Base-by-base conservation (phyloP, 176 grass and related monocot genomes). In the Cenchrus purpureus region DNA sequence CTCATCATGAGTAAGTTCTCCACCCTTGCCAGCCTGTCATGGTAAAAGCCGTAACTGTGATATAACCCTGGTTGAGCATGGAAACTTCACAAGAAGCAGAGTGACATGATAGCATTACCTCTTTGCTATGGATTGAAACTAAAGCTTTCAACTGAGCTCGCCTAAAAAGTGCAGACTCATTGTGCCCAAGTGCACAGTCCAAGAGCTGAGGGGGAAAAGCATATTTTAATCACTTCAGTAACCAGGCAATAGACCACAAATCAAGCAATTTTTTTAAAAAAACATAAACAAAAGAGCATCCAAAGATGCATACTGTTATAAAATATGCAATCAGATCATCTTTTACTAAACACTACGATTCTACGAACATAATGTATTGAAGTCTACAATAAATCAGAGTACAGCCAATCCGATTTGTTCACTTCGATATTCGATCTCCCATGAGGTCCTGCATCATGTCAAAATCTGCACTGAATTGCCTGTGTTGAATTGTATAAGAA, bases 151-250 rank as follows among this genome's bases (percentile, higher is more conserved):
- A 70, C 83, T 99, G 97, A 77, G 97, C 97, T 65, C 97, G 94
- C 79, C 97, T 99, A 91, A 99, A 99, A 78, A 99, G 84, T 77
- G 97, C 97, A 83, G 97, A 99, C 82, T 97, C 97, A 85, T 97
- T 94, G 89, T 99, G 97, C 58, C 97, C 97, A 91, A 99, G 97
- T 80, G 94, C 93, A 62, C 94, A 99, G 77, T 99, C 97, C 73
- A 99, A 84, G 85, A 99, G 68, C 97, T 99, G 82, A 70, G 53
- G 50, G 48, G 4, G 2, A 74, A 78, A 50, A 84, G 43, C 53
- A 92, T 55, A 77, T 81, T 65, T 86, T 61, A 84, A 89, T 62
- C 42, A 59, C 29, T 73, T 88, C 53, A 81, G 31, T 77, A 79
- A 81, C 16, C 37, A 77, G 29, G 53, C 66, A 8, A 71, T 48